These are phyloP conservation scores for Oleoguttula mirabilis DNA, from an alignment of 495 filamentous ascomycete species.

Conservation along the genomic window DNA sequence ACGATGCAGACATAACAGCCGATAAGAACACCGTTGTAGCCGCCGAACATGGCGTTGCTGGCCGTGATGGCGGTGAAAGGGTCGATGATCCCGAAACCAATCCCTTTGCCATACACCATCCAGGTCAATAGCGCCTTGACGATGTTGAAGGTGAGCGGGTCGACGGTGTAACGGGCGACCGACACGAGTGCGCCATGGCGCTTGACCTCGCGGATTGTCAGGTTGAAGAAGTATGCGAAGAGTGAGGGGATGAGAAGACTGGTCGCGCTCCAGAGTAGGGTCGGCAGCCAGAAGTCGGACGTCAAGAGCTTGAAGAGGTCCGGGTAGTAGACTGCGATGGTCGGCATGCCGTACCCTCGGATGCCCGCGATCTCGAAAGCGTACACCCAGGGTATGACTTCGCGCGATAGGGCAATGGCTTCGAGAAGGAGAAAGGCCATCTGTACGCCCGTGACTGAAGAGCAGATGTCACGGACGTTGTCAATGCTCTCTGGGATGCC, in stretches of 20 bases:
- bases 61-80: constrained; percentile 47
- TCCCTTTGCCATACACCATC: constrained; percentile 46
- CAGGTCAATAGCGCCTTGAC: constrained; percentile 70
- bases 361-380: constrained; percentile 46
- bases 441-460: constrained; percentile 43
- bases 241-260: constrained; percentile 55
- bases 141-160: constrained; percentile 82
- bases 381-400: constrained; percentile 55
- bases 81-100: constrained; percentile 45
- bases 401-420: constrained; percentile 44
- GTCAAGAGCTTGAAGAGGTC: constrained; percentile 76
- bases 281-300: constrained; percentile 67
- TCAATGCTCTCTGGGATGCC: constrained; percentile 47
- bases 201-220: constrained; percentile 40
- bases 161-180: constrained; percentile 42
- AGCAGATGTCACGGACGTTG: constrained; percentile 26
- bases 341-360: constrained; percentile 33
- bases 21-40: constrained; percentile 56
- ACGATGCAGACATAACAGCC: constrained; percentile 59
- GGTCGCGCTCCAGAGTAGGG: constrained; percentile 65
- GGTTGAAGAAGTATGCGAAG: constrained; percentile 77
- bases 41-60: constrained; percentile 55
- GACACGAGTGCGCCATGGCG: constrained; percentile 23
- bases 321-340: constrained; percentile 51
- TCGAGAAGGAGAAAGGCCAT: constrained; percentile 44